Evolutionary conservation across 1,284 basidiomycete species (phyloP).

Genomic region (Erythrobasidium hasegawianum): DNA sequence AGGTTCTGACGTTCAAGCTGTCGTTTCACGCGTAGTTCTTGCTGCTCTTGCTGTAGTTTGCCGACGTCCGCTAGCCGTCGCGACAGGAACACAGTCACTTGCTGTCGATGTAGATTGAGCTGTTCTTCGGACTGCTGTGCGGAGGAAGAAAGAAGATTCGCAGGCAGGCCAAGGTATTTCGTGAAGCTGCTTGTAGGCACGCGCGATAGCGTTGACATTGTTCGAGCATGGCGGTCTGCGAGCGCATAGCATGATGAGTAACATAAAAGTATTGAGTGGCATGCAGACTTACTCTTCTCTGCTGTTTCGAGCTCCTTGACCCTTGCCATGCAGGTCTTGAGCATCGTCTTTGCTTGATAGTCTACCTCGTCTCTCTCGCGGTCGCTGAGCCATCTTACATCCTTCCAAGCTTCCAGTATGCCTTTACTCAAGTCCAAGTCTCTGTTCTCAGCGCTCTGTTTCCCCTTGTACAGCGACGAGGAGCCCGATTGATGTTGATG

Average conservation of each 20-base stretch:
- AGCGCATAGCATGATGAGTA: not conserved
- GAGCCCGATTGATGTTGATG: not conserved
- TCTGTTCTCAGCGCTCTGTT: constrained; percentile 18
- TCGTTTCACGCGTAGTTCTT: constrained; percentile 77
- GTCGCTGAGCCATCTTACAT: constrained; percentile 69
- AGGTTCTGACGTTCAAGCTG: constrained; percentile 59
- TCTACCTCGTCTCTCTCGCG: constrained; percentile 87
- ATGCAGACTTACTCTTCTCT: constrained; percentile 67
- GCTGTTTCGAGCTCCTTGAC: constrained; percentile 77
- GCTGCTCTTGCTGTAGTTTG: constrained; percentile 74
- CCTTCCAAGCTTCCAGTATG: constrained; percentile 56
- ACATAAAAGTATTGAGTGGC: not conserved
- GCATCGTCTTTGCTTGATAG: constrained; percentile 74
- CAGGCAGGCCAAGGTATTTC: constrained; percentile 62
- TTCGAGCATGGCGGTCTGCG: constrained; percentile 36
- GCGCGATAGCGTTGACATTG: constrained; percentile 45
- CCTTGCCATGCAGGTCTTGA: constrained; percentile 74
- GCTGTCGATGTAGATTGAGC: constrained; percentile 72
- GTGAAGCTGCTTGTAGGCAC: constrained; percentile 57
- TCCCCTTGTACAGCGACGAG: constrained; percentile 29
- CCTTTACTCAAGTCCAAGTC: constrained; percentile 26
- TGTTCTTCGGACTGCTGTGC: constrained; percentile 62
- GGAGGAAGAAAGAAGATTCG: constrained; percentile 60
- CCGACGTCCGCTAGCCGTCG: constrained; percentile 71
- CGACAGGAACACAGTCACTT: constrained; percentile 79